These are phyloP conservation scores for Pleurotus cornucopiae DNA, from an alignment of 768 basidiomycete species.

Conservation along the genomic window DNA sequence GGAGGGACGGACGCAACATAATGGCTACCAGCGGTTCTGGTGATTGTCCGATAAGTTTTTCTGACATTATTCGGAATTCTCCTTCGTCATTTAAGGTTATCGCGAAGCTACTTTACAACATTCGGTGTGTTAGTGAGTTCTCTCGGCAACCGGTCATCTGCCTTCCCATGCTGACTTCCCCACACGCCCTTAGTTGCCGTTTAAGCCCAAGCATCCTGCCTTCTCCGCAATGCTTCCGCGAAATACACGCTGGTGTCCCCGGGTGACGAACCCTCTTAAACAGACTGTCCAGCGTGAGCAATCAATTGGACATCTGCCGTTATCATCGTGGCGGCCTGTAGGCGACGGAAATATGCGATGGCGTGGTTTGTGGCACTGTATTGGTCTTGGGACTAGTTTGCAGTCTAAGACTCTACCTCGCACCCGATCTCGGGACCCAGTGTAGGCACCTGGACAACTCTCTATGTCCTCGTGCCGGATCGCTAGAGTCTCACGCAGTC, in stretches of 20 bases:
- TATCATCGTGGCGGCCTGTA: neutral
- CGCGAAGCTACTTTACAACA: neutral
- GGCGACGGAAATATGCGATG: neutral
- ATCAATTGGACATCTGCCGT: conserved; percentile 5
- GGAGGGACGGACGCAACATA: neutral
- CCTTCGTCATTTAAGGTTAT: neutral
- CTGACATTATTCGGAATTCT: neutral
- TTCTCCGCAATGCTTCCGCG: conserved; percentile 7
- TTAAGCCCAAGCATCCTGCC: neutral
- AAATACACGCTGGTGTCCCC: neutral
- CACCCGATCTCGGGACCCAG: too few relatives aligned
- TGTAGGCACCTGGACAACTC: too few relatives aligned
- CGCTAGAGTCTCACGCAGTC: neutral
- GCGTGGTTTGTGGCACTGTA: too few relatives aligned
- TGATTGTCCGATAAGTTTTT: neutral
- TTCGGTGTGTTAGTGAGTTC: conserved; percentile 5
- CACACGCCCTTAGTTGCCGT: conserved; percentile 7
- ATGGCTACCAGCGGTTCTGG: neutral
- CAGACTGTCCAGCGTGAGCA: conserved; percentile 2
- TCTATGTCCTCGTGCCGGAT: too few relatives aligned
- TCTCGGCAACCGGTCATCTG: conserved; percentile 9
- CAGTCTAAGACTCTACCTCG: too few relatives aligned
- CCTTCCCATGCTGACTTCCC: neutral
- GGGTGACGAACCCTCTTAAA: conserved; percentile 1
- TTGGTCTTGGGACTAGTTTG: too few relatives aligned